Evolutionary conservation across 1,284 basidiomycete species (phyloP).

Genomic region (Leccinum pachyderme): DNA sequence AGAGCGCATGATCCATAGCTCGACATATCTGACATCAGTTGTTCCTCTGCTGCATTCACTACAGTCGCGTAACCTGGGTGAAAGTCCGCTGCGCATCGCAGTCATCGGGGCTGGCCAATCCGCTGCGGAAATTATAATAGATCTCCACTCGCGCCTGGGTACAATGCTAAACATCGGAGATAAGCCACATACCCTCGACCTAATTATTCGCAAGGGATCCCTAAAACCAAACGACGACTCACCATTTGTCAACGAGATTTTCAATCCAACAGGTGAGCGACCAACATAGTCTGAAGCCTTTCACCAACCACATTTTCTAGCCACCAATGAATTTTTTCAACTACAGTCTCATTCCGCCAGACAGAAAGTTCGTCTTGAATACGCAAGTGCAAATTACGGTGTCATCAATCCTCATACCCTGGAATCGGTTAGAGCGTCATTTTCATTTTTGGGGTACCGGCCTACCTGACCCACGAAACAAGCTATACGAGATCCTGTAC

Average conservation of each 20-base stretch:
- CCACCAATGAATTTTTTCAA: slow-evolving; percentile 41
- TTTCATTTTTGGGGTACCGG: neutral
- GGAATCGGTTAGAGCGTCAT: slow-evolving; percentile 37
- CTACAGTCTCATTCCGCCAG: slow-evolving; percentile 39
- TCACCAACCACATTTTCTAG: slow-evolving; percentile 26
- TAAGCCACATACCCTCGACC: slow-evolving; percentile 43
- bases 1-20: slow-evolving; percentile 44
- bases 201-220: slow-evolving; percentile 54
- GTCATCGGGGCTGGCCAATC: slow-evolving; percentile 58
- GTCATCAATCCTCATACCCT: slow-evolving; percentile 52
- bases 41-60: slow-evolving; percentile 35
- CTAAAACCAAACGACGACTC: slow-evolving; percentile 57
- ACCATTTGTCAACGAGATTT: slow-evolving; percentile 59
- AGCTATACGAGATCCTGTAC: slow-evolving; percentile 57
- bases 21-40: slow-evolving; percentile 43
- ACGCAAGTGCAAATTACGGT: slow-evolving; percentile 55
- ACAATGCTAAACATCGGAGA: slow-evolving; percentile 24
- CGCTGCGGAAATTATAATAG: slow-evolving; percentile 52
- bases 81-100: slow-evolving; percentile 44
- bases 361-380: slow-evolving; percentile 42
- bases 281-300: neutral
- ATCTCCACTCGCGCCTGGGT: slow-evolving; percentile 44
- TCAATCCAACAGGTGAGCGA: slow-evolving; percentile 48
- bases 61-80: slow-evolving; percentile 12
- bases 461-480: slow-evolving; percentile 1